Evolutionary conservation across 2,329 filamentous ascomycete genomes (phyloP), one percentile per base, ranked within the genome.

Genomic region (Thyridium curvatum): DNA sequence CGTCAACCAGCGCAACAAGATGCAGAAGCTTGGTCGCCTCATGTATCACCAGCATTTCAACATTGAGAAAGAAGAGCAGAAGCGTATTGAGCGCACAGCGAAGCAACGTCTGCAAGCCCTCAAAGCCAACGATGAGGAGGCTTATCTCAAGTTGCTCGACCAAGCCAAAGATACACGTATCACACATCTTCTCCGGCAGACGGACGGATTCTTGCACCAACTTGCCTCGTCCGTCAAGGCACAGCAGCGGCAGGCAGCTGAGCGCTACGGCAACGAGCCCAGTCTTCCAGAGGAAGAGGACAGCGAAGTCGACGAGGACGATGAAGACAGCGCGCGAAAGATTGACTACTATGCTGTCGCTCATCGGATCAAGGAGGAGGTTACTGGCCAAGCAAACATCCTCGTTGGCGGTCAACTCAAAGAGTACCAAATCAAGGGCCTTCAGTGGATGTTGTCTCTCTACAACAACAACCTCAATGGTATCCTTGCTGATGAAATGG

Each of bases 401-500:
- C 75, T 98, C 44, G 88, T 97, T 46, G 93, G 93, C 58, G 93
- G 93, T 56, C 86, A 72, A 10, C 72, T 98, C 49, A 98, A 98
- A 64, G 93, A 98, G 61, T 98, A 98, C 64, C 93, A 98, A 66
- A 51, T 98, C 65, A 97, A 96, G 79, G 93, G 93, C 75, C 70
- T 98, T 35, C 91, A 98, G 62, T 98, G 93, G 93, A 98, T 98
- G 93, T 83, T 98, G 44, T 98, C 93, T 12, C 75, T 98, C 12
- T 98, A 97, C 77, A 98, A 98, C 81, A 98, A 98, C 72, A 98
- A 96, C 65, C 78, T 98, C 49, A 98, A 98, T 61, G 93, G 93
- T 76, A 97, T 98, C 49, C 72, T 98, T 53, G 93, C 93, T 42
- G 93, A 98, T 55, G 93, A 98, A 66, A 98, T 98, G 93, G 93